Evolutionary conservation across 164 flowering plant genomes (phyloP), one percentile per base, ranked within the genome.

Genomic region (Vitis cinerea): DNA sequence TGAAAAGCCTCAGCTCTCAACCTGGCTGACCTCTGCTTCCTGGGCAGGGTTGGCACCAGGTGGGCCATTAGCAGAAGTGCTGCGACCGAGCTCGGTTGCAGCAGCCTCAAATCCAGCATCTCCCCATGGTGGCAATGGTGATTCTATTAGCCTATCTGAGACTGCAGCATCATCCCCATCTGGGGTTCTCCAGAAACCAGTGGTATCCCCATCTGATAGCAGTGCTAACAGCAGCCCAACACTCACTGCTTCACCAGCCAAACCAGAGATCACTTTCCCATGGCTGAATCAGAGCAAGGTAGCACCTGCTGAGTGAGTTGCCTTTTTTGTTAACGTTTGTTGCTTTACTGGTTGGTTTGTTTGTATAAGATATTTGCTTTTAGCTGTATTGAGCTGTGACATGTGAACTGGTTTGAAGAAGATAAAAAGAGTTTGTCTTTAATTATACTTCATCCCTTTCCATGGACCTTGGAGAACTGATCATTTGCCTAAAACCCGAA

Each of bases 201-300:
- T 83, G 8, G 84, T 78, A 29, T 85, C 90, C 1, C 74, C 80
- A 5, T 88, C 91, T 2, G 91, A 90, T 74, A 80, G 89, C 72
- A 88, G 92, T 51, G 83, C 84, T 9, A 63, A 77, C 65, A 86
- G 82, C 71, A 90, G 94, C 69, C 91, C 94, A 8, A 80, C 80
- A 8, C 73, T 75, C 16, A 55, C 56, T 16, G 73, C 66, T 31
- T 79, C 66, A 0, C 61, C 71, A 9, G 75, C 67, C 13, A 77
- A 72, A 58, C 61, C 85, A 1, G 86, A 86, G 58, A 66, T 72
- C 7, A 75, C 78, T 48, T 72, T 86, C 62, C 83, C 71, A 30
- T 79, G 83, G 88, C 53, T 87, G 52, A 79, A 70, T 71, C 68
- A 68, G 59, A 64, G 67, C 59, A 76, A 78, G 50, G 59, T 27